A percentile compares a stretch with the other conserved stretches of the same genome.
phyloP scores from a whole-genome alignment of 1,284 basidiomycete species.

The Phaffia rhodozyma region DNA sequence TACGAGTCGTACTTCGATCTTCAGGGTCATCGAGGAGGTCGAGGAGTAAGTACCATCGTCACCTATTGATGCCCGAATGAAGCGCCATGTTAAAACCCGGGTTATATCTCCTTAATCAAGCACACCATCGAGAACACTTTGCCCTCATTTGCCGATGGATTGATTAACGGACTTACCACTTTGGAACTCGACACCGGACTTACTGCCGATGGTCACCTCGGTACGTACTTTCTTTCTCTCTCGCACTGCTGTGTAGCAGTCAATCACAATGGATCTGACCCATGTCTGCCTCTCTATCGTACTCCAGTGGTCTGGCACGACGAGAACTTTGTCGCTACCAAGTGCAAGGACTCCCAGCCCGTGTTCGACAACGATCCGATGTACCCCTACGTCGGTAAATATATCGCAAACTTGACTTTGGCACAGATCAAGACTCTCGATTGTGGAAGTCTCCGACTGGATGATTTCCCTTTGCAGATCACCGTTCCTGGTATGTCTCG shows the following conservation, averaged over 20 bases:
- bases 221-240: not conserved
- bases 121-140: slow-evolving; percentile 50
- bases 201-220: not conserved
- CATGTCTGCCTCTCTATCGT: slow-evolving; percentile 44
- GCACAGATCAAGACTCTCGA: slow-evolving; percentile 64
- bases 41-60: slow-evolving; percentile 43
- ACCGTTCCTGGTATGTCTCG: slow-evolving; percentile 1
- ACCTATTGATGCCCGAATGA: not conserved
- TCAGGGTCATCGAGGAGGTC: slow-evolving; percentile 63
- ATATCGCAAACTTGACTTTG: slow-evolving; percentile 59
- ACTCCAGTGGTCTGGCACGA: slow-evolving; percentile 68
- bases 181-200: slow-evolving; percentile 60
- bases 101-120: slow-evolving; percentile 18
- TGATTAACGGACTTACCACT: slow-evolving; percentile 59
- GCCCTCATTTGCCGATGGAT: slow-evolving; percentile 59
- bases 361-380: slow-evolving; percentile 26
- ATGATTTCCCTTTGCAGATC: slow-evolving; percentile 46
- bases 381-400: slow-evolving; percentile 48
- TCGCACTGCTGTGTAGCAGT: not conserved
- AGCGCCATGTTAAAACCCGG: slow-evolving; percentile 23
- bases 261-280: slow-evolving; percentile 45
- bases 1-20: slow-evolving; percentile 23
- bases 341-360: slow-evolving; percentile 55
- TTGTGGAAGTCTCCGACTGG: slow-evolving; percentile 56
- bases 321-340: slow-evolving; percentile 47